Evolutionary conservation across 352 stramenopile genomes (phyloP).

Genomic region (Globisporangium alternatum): DNA sequence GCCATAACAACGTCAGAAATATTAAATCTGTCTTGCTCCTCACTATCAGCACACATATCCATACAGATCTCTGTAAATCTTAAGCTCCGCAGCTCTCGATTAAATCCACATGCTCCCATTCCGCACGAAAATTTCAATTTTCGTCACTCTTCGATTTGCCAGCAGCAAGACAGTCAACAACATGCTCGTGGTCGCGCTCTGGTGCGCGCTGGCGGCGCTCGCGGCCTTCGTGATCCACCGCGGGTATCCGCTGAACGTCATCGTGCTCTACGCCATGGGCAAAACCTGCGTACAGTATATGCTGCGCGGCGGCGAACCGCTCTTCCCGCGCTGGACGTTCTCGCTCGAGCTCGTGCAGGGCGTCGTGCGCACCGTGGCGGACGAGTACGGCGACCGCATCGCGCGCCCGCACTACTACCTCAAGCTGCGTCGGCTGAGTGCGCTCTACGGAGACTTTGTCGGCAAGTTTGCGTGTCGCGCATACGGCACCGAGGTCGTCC

Average conservation of each 20-base stretch:
- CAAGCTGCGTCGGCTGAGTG: slow-evolving; percentile 23
- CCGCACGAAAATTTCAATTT: no score
- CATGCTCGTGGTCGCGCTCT: background rate
- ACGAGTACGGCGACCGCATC: slow-evolving; percentile 20
- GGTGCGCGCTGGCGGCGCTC: background rate
- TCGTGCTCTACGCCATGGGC: slow-evolving; percentile 5
- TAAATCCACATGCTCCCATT: no score
- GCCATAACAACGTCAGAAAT: no score
- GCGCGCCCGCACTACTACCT: slow-evolving; percentile 14
- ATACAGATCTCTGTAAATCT: no score
- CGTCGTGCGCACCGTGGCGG: slow-evolving; percentile 19
- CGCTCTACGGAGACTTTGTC: slow-evolving; percentile 21
- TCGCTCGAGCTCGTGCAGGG: slow-evolving; percentile 30
- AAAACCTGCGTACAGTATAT: background rate
- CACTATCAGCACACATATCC: no score
- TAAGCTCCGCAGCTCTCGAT: no score
- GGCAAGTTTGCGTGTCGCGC: slow-evolving; percentile 21
- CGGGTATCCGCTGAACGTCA: slow-evolving; percentile 14
- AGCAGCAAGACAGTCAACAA: no score
- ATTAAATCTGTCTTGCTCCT: no score
- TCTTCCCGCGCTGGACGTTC: slow-evolving; percentile 32
- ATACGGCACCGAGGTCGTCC: slow-evolving; percentile 20
- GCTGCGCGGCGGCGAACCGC: slow-evolving; percentile 7
- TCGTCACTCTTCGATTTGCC: no score
- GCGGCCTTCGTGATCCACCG: slow-evolving; percentile 6